A percentile compares a stretch with the other conserved stretches of the same genome.
phyloP scores from a whole-genome alignment of 768 basidiomycete species.

The Boletus coccyginus region DNA sequence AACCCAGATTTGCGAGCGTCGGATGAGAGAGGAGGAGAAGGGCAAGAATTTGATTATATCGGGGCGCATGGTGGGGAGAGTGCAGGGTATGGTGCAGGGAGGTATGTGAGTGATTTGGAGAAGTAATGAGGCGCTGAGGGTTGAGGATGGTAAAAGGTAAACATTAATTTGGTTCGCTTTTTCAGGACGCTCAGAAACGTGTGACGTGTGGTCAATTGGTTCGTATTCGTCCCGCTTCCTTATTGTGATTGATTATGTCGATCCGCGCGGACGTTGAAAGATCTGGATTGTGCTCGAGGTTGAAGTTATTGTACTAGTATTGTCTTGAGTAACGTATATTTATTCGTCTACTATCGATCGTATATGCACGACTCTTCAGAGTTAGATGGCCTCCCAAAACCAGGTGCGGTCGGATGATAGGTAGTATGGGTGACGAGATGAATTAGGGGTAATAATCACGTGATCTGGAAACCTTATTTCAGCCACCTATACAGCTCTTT shows the following conservation, averaged over 20 bases:
- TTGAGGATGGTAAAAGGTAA: neutral
- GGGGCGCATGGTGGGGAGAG: conserved; percentile 45
- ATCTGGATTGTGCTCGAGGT: neutral
- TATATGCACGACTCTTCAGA: neutral
- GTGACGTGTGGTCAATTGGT: neutral
- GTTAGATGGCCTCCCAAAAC: too few species aligned
- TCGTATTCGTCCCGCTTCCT: neutral
- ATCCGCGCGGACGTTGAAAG: neutral
- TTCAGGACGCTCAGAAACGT: neutral
- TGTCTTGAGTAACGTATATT: neutral
- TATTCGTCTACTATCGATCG: neutral
- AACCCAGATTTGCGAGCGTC: conserved; percentile 26
- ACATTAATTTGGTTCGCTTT: neutral
- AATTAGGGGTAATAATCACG: conserved; percentile 3
- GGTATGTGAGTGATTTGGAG: conserved; percentile 48
- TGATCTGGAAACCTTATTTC: conserved; percentile 16
- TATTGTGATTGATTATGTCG: conserved; percentile 14
- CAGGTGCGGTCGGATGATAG: too few species aligned
- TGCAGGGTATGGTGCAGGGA: conserved; percentile 41
- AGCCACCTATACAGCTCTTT: conserved; percentile 30
- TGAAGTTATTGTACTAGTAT: neutral
- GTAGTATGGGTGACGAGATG: too few species aligned
- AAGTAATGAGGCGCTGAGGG: neutral
- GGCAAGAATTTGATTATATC: conserved; percentile 55
- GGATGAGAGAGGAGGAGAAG: conserved; percentile 35